Evolutionary conservation across 208 protist species (phyloP).

Genomic region (Crithidia expoeki): DNA sequence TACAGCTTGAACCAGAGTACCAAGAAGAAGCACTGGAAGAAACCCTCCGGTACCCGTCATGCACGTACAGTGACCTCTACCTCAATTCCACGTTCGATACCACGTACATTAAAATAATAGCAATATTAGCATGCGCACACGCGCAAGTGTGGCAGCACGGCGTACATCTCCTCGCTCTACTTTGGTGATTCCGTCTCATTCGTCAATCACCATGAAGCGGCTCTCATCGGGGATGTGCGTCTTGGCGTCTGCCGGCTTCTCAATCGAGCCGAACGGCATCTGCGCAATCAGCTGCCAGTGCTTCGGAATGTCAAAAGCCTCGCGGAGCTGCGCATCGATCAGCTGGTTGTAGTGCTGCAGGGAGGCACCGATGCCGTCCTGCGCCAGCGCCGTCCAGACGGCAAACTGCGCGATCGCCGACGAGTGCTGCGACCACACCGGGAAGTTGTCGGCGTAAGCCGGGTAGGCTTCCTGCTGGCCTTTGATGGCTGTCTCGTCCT

Average conservation of each 20-base stretch:
- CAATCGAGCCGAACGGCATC: slow-evolving; percentile 65
- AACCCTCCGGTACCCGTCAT: no score
- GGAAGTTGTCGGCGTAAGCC: slow-evolving; percentile 48
- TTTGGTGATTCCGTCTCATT: slow-evolving; percentile 9
- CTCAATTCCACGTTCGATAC: no score
- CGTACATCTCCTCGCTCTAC: not conserved
- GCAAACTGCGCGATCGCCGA: slow-evolving; percentile 60
- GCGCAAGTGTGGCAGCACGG: not conserved
- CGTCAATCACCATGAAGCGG: slow-evolving; percentile 46
- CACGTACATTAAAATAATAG: no score
- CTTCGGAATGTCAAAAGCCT: slow-evolving; percentile 42
- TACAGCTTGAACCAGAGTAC: no score
- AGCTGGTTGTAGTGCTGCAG: slow-evolving; percentile 68
- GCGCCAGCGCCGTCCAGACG: slow-evolving; percentile 57
- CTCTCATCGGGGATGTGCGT: slow-evolving; percentile 42
- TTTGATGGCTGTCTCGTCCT: slow-evolving; percentile 43
- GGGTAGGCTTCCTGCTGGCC: slow-evolving; percentile 48
- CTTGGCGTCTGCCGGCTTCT: slow-evolving; percentile 41
- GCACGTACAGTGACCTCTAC: no score
- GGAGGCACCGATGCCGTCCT: slow-evolving; percentile 43
- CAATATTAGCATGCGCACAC: not conserved
- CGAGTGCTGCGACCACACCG: slow-evolving; percentile 47
- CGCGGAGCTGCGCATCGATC: slow-evolving; percentile 37
- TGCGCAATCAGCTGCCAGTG: slow-evolving; percentile 58
- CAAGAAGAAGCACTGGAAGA: no score